These are phyloP conservation scores for Eutrema yunnanense DNA, from an alignment of 345 rosid genomes.

Conservation along the genomic window DNA sequence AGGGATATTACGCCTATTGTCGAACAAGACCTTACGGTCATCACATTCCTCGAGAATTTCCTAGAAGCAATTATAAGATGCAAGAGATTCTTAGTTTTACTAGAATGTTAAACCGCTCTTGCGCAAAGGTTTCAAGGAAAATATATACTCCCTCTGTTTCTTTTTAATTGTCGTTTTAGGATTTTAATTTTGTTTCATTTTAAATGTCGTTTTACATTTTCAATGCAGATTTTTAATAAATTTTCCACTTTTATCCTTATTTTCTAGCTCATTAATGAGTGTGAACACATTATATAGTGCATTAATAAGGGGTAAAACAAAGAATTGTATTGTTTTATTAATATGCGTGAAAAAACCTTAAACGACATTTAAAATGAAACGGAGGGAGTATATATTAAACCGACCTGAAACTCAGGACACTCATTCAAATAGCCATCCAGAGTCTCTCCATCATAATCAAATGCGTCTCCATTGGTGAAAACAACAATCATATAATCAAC, in stretches of 20 bases:
- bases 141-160: too few species aligned
- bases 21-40: slow-evolving; percentile 27
- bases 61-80: not conserved
- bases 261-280: too few species aligned
- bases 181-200: too few species aligned
- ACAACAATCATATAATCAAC: slow-evolving; percentile 24
- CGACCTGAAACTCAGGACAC: slow-evolving; percentile 17
- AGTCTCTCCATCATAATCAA: slow-evolving; percentile 6
- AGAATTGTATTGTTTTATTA: too few species aligned
- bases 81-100: not conserved
- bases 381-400: not conserved
- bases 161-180: too few species aligned
- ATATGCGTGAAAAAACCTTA: too few species aligned
- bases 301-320: too few species aligned
- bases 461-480: slow-evolving; percentile 26
- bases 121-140: not conserved
- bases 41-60: slow-evolving; percentile 25
- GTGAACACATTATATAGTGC: too few species aligned
- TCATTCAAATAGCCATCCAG: slow-evolving; percentile 21
- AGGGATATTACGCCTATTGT: slow-evolving; percentile 6
- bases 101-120: not conserved
- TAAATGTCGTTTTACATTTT: too few species aligned
- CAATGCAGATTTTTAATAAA: too few species aligned
- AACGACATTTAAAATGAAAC: too few species aligned
- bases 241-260: too few species aligned